phyloP scores from a whole-genome alignment of 305 asterid genomes.

The Fraxinus albicans region DNA sequence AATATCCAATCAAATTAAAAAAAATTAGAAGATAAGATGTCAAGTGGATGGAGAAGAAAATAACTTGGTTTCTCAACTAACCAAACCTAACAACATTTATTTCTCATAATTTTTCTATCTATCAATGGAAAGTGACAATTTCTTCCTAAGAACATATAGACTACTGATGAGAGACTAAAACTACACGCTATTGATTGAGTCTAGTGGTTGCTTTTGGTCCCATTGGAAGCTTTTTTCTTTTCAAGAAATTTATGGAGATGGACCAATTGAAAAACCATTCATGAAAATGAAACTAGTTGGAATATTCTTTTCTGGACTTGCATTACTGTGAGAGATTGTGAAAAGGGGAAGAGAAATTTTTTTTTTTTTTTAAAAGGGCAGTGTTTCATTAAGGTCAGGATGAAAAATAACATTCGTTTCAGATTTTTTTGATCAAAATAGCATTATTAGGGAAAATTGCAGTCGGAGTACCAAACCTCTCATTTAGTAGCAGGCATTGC shows the following conservation, averaged over 20 bases:
- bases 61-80: conserved; percentile 28
- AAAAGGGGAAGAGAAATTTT: not conserved
- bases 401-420: not conserved
- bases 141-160: conserved; percentile 9
- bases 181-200: conserved; percentile 41
- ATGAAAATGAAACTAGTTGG: not conserved
- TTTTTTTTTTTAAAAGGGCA: not conserved
- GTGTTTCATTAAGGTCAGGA: not conserved
- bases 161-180: conserved; percentile 11
- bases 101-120: conserved; percentile 29
- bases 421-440: not conserved
- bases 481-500: too few species aligned
- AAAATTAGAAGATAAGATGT: conserved; percentile 14
- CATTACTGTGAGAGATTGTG: not conserved
- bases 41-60: conserved; percentile 23
- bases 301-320: not conserved
- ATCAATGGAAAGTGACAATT: conserved; percentile 31
- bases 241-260: conserved; percentile 2
- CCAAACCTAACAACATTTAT: conserved; percentile 38
- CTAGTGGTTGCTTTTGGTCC: conserved; percentile 35
- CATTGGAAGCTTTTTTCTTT: conserved; percentile 26
- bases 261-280: not conserved
- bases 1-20: not conserved
- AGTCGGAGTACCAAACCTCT: too few species aligned
- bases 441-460: not conserved